Evolutionary conservation across 371 early-diverging fungal species (phyloP), one percentile per base, ranked within the genome.

Genomic region (Nematocida ausubeli): DNA sequence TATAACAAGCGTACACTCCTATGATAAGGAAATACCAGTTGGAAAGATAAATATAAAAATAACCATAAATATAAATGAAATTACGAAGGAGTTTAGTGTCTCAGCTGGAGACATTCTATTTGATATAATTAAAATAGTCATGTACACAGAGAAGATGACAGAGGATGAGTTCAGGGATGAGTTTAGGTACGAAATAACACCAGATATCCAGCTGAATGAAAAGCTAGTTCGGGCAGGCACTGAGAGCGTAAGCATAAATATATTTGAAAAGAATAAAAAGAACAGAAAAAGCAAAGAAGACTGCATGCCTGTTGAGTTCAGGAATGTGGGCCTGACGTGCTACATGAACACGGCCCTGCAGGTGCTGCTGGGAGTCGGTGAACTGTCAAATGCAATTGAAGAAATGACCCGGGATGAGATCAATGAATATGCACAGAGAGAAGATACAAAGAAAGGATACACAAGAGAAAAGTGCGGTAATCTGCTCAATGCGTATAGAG

Each of bases 331-430:
- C 7, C 58, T 75, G 7, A 50, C 67, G 28, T 75, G 78, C 52
- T 75, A 75, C 64, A 75, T 75, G 78, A 75, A 75, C 58, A 75
- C 78, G 34, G 78, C 78, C 14, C 78, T 75, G 26, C 78, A 75
- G 49, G 67, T 75, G 3, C 68, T 75, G 16, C 52, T 75, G 30
- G 78, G 78, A 19, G 78, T 75, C 2, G 44, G 37, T 22, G 78
- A 75, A 42, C 78, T 75, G 6, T 75, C 78, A 22, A 28, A 51
- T 5, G 47, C 35, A 32, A 40, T 75, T n/a, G 56, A 55, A 16
- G 34, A 35, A 24, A 66, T 75, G n/a, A 51, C 34, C 42, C 28
- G n/a, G 7, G 39, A 67, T 6, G 39, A 32, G 22, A 51, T 75
- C 19, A 4, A 34, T n/a, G 55, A 64, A 26, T 28, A 55, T 16